Evolutionary conservation across 805 yeast species (phyloP).

Genomic region (Lachancea lanzarotensis): DNA sequence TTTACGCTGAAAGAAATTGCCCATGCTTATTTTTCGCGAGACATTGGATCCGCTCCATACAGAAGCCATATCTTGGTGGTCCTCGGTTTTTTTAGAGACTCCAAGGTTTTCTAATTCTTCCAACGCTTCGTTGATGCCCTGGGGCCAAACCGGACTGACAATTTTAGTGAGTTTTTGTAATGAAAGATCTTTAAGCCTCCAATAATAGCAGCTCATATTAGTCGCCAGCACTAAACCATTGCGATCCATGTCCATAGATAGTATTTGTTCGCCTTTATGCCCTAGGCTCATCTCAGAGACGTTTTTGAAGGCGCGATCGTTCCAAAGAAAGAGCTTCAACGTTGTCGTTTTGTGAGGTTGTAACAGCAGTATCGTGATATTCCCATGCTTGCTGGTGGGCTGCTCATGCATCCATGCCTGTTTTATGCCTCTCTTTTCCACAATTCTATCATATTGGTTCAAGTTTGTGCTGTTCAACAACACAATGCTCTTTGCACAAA

Average conservation of each 20-base stretch:
- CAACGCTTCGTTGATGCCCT: constrained; percentile 11
- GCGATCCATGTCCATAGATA: constrained; percentile 15
- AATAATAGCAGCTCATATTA: constrained; percentile 18
- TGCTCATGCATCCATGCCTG: constrained; percentile 23
- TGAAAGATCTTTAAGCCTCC: constrained; percentile 15
- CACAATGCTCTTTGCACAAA: constrained; percentile 21
- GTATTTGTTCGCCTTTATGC: constrained; percentile 15
- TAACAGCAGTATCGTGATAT: constrained; percentile 17
- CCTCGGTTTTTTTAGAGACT: not conserved
- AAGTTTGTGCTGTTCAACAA: constrained; percentile 28
- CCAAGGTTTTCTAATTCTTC: constrained; percentile 10
- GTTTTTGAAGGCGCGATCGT: constrained; percentile 21
- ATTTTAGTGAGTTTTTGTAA: constrained; percentile 20
- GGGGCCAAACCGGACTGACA: constrained; percentile 18
- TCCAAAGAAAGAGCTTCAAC: constrained; percentile 27
- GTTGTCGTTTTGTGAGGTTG: constrained; percentile 15
- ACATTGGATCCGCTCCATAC: constrained; percentile 4
- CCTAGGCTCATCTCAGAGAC: constrained; percentile 22
- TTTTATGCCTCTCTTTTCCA: constrained; percentile 28
- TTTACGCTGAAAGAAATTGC: constrained; percentile 18
- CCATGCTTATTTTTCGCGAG: constrained; percentile 17
- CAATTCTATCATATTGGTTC: constrained; percentile 28
- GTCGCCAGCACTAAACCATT: constrained; percentile 22
- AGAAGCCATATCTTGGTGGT: not conserved
- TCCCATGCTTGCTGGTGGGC: constrained; percentile 8